These are phyloP conservation scores for Fusarium camptoceras DNA, from an alignment of 2,329 filamentous ascomycete genomes.

Conservation along the genomic window DNA sequence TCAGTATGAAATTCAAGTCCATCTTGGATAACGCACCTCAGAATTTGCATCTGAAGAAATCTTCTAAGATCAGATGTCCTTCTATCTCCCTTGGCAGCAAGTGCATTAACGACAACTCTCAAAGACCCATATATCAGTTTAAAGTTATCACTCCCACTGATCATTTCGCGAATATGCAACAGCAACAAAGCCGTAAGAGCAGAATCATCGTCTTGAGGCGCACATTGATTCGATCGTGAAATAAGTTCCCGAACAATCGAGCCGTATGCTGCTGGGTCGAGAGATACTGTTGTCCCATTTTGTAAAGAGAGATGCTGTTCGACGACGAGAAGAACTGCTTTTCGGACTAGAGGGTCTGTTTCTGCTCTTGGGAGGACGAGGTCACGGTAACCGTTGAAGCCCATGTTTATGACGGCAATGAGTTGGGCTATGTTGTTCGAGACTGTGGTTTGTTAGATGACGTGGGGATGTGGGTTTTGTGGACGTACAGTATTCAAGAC, in stretches of 20 bases:
- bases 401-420: conserved; percentile 42
- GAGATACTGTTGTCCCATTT: conserved; percentile 8
- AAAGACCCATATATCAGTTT: conserved; percentile 36
- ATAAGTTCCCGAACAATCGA: conserved; percentile 35
- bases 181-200: conserved; percentile 37
- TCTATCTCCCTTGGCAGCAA: conserved; percentile 4
- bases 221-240: conserved; percentile 29
- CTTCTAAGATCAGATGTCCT: conserved; percentile 27
- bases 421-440: conserved; percentile 41
- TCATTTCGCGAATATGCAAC: conserved; percentile 41
- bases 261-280: conserved; percentile 26
- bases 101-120: conserved; percentile 30
- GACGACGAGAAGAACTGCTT: conserved; percentile 34
- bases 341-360: conserved; percentile 33
- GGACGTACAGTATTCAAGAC: conserved; percentile 32
- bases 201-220: conserved; percentile 39
- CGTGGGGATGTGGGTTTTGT: fast-evolving
- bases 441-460: conserved; percentile 8
- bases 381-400: conserved; percentile 42
- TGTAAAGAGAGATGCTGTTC: conserved; percentile 41
- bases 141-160: conserved; percentile 42
- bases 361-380: conserved; percentile 37
- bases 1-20: not conserved
- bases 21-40: not conserved
- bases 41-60: conserved; percentile 40